phyloP scores from a whole-genome alignment of 2,329 filamentous ascomycete genomes.

The Sphaceloma murrayae region DNA sequence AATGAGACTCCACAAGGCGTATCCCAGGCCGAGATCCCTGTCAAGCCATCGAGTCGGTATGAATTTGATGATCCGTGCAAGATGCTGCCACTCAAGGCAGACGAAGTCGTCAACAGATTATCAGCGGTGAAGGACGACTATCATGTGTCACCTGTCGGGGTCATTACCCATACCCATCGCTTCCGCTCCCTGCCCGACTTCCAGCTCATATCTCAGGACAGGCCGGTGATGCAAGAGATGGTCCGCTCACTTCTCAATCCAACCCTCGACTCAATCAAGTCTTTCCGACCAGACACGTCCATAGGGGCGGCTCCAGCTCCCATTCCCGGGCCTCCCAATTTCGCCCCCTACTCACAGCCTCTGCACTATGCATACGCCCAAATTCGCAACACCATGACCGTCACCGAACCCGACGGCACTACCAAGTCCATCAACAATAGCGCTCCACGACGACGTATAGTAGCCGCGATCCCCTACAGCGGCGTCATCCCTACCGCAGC shows the following conservation, averaged over 20 bases:
- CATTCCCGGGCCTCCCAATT: constrained; percentile 43
- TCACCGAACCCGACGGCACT: constrained; percentile 16
- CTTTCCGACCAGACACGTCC: constrained; percentile 58
- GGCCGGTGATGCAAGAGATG: constrained; percentile 59
- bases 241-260: constrained; percentile 50
- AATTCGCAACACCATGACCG: constrained; percentile 17
- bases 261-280: constrained; percentile 43
- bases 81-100: constrained; percentile 13
- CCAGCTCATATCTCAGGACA: constrained; percentile 39
- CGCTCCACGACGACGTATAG: constrained; percentile 50
- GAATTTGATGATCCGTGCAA: too few species aligned
- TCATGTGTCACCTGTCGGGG: constrained; percentile 33
- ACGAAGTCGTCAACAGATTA: constrained; percentile 25
- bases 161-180: constrained; percentile 70
- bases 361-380: constrained; percentile 19
- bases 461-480: constrained; percentile 52
- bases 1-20: background rate
- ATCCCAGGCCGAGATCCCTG: background rate
- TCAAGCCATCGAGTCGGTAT: too few species aligned
- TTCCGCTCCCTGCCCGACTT: constrained; percentile 83
- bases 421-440: constrained; percentile 24
- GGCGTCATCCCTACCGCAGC: constrained; percentile 52
- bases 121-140: constrained; percentile 25
- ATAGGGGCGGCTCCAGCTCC: constrained; percentile 51
- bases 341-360: constrained; percentile 25